phyloP scores from a whole-genome alignment of 2,329 filamentous ascomycete genomes.

The Chlorencoelia australis region DNA sequence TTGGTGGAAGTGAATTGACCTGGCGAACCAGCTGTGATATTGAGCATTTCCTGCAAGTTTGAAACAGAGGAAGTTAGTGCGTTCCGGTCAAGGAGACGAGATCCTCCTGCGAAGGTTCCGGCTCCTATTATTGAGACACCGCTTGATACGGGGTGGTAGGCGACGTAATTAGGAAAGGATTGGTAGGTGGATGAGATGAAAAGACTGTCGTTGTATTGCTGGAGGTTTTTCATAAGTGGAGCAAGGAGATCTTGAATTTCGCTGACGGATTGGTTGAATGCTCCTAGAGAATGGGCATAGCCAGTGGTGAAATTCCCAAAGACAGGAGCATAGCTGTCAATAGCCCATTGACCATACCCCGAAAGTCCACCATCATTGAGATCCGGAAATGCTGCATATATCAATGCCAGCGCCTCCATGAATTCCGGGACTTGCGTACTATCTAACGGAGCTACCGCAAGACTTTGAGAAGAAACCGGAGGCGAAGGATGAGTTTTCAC shows the following conservation, averaged over 20 bases:
- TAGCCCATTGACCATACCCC: constrained; percentile 23
- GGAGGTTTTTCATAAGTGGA: constrained; percentile 2
- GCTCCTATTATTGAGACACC: constrained; percentile 16
- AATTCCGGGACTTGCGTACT: constrained; percentile 20
- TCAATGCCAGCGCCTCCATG: constrained; percentile 21
- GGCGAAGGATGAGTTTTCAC: constrained; percentile 33
- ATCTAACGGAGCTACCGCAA: constrained; percentile 19
- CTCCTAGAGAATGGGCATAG: constrained; percentile 24
- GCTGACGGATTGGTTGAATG: constrained; percentile 19
- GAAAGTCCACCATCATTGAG: constrained; percentile 26
- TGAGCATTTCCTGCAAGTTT: constrained; percentile 19
- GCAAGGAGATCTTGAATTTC: constrained; percentile 15
- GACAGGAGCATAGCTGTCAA: constrained; percentile 17
- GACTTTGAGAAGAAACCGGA: constrained; percentile 17
- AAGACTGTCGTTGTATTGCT: constrained; percentile 2
- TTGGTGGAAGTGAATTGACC: constrained; percentile 19
- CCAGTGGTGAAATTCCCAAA: constrained; percentile 21
- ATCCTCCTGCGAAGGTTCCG: constrained; percentile 17
- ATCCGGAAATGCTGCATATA: constrained; percentile 26
- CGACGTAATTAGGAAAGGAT: constrained; percentile 18
- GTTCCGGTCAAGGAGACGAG: constrained; percentile 21
- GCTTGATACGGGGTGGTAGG: constrained; percentile 25
- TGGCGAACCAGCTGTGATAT: constrained; percentile 20
- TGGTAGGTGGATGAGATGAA: constrained; percentile 11
- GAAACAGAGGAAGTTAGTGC: constrained; percentile 14